A percentile compares a stretch with the other conserved stretches of the same genome.
phyloP scores from a whole-genome alignment of 2,329 filamentous ascomycete species.

The Verticillium zaregamsianum region DNA sequence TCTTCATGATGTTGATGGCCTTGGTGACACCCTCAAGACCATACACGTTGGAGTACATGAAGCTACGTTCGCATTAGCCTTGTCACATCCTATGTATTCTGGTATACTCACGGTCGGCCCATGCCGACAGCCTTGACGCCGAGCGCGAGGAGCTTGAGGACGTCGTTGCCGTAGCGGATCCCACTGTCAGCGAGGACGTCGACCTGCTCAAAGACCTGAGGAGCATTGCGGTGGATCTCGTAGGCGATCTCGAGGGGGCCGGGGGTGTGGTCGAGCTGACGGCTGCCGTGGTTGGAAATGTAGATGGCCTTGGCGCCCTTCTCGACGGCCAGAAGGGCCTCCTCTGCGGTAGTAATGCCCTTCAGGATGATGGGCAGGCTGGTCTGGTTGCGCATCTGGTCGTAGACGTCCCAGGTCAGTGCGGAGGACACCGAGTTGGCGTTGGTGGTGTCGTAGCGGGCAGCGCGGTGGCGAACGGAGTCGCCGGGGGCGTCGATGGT shows the following conservation, averaged over 20 bases:
- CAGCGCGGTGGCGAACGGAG: constrained; percentile 16
- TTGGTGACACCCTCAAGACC: constrained; percentile 41
- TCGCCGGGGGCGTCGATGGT: constrained; percentile 26
- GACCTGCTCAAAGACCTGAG: constrained; percentile 28
- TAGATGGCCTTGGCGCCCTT: constrained; percentile 30
- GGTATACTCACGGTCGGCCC: constrained; percentile 27
- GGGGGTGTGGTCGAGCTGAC: constrained; percentile 35
- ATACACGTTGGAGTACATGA: constrained; percentile 48
- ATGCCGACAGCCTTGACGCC: constrained; percentile 36
- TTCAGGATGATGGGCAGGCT: constrained; percentile 32
- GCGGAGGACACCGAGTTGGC: constrained; percentile 13
- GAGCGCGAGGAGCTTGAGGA: constrained; percentile 33
- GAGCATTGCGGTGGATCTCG: constrained; percentile 28
- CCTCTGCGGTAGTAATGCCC: constrained; percentile 32
- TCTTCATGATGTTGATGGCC: constrained; percentile 42
- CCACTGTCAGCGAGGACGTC: constrained; percentile 34
- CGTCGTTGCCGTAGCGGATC: constrained; percentile 31
- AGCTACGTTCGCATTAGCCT: constrained; percentile 10
- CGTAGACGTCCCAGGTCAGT: constrained; percentile 19
- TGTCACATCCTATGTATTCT: background rate
- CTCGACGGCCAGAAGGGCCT: constrained; percentile 27
- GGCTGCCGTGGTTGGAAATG: constrained; percentile 36
- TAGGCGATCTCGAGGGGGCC: constrained; percentile 25
- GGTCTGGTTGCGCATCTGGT: constrained; percentile 24
- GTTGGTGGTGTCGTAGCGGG: constrained; percentile 15